A percentile compares a stretch with the other conserved stretches of the same genome.
Conservation (phyloP, 352 stramenopile species). For the Peronospora belbahrii region DNA sequence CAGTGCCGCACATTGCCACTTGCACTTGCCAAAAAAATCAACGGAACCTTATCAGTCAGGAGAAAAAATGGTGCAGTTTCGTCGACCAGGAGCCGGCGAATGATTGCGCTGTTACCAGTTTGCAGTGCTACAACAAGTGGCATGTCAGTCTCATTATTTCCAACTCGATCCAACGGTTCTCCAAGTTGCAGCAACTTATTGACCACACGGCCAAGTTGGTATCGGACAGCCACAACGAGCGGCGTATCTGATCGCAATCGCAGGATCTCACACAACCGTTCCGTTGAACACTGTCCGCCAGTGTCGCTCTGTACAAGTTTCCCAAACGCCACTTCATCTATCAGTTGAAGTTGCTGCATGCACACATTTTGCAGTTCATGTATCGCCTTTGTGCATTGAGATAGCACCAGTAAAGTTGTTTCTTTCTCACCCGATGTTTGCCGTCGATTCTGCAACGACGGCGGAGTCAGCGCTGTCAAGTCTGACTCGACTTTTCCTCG, state of each 20-base stretch:
- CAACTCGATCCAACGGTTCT: slow-evolving; percentile 42
- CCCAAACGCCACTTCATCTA: slow-evolving; percentile 46
- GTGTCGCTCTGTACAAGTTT: slow-evolving; percentile 53
- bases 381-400: slow-evolving; percentile 20
- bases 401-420: slow-evolving; percentile 3
- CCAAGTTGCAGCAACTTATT: slow-evolving; percentile 58
- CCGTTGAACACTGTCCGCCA: slow-evolving; percentile 56
- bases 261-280: slow-evolving; percentile 56
- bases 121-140: slow-evolving; percentile 65
- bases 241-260: slow-evolving; percentile 49
- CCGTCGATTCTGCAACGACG: slow-evolving; percentile 18
- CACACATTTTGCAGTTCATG: slow-evolving; percentile 45
- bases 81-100: slow-evolving; percentile 62
- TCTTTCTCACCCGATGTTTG: slow-evolving; percentile 4
- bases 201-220: slow-evolving; percentile 70
- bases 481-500: slow-evolving; percentile 15
- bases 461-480: background rate
- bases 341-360: slow-evolving; percentile 42
- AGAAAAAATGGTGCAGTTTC: slow-evolving; percentile 62
- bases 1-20: slow-evolving; percentile 68
- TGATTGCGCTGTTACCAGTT: slow-evolving; percentile 67
- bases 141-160: slow-evolving; percentile 43
- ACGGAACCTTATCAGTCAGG: slow-evolving; percentile 66
- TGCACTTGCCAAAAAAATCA: slow-evolving; percentile 65
- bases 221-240: slow-evolving; percentile 69